phyloP scores from a whole-genome alignment of 768 basidiomycete genomes.

The Mycena alexandri region DNA sequence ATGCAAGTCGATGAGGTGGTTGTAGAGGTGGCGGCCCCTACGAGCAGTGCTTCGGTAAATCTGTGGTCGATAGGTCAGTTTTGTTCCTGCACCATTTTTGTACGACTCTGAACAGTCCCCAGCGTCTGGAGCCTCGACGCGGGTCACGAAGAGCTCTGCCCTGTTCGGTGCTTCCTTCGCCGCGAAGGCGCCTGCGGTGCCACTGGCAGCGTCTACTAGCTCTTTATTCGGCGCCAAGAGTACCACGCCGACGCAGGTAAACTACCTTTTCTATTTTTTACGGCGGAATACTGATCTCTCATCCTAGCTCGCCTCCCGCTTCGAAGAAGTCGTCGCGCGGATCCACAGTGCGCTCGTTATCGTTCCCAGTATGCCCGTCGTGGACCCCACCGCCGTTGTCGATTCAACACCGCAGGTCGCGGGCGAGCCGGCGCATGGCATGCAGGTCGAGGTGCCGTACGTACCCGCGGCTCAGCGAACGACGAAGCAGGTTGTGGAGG shows the following conservation, averaged over 20 bases:
- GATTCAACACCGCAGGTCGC: conserved; percentile 27
- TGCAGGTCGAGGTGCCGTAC: conserved; percentile 81
- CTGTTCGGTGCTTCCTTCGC: conserved; percentile 41
- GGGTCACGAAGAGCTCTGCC: conserved; percentile 28
- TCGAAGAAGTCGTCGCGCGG: conserved; percentile 68
- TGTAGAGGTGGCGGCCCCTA: conserved; percentile 12
- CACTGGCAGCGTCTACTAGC: conserved; percentile 52
- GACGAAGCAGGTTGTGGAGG: conserved; percentile 40
- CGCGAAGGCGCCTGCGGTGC: conserved; percentile 1
- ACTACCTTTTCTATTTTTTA: not conserved
- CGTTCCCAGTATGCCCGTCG: conserved; percentile 65
- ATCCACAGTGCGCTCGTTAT: conserved; percentile 78
- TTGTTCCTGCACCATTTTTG: not conserved
- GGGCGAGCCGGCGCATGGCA: conserved; percentile 48
- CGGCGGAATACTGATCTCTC: not conserved
- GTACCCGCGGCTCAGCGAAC: conserved; percentile 75
- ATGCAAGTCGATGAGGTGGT: conserved; percentile 31
- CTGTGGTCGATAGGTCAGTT: conserved; percentile 50
- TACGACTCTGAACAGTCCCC: not conserved
- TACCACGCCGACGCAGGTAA: conserved; percentile 7
- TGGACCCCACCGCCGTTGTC: conserved; percentile 40
- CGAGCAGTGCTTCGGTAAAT: conserved; percentile 20
- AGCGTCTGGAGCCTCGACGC: conserved; percentile 14
- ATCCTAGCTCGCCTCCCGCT: conserved; percentile 45
- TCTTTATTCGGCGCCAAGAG: conserved; percentile 58